phyloP scores from a whole-genome alignment of 495 filamentous ascomycete species.

The Niebla homalea region DNA sequence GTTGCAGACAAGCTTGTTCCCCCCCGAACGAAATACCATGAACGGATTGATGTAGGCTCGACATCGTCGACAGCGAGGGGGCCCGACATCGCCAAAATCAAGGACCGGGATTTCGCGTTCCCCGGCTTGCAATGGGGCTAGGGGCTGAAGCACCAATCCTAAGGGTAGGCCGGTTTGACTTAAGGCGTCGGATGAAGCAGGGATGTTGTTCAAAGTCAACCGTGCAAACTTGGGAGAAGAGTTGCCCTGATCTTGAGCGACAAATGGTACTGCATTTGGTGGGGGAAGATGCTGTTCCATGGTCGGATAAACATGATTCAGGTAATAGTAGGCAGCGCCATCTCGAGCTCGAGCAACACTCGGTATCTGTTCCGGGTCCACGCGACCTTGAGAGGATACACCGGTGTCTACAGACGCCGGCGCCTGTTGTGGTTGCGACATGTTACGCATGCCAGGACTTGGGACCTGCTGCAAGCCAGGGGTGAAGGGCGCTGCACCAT shows the following conservation, averaged over 20 bases:
- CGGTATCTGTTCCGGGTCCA: constrained; percentile 88
- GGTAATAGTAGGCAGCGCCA: constrained; percentile 65
- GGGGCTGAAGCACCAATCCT: constrained; percentile 77
- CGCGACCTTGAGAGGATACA: constrained; percentile 53
- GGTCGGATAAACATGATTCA: constrained; percentile 79
- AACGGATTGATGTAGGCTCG: constrained; percentile 97
- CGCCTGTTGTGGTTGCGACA: constrained; percentile 7
- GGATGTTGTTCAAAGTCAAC: constrained; percentile 84
- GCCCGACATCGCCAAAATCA: constrained; percentile 86
- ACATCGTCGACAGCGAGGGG: constrained; percentile 86
- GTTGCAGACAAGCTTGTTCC: constrained; percentile 95
- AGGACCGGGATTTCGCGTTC: constrained; percentile 83
- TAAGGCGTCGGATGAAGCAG: constrained; percentile 67
- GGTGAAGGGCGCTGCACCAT: constrained; percentile 35
- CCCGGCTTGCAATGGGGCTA: constrained; percentile 71
- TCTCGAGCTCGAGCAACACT: constrained; percentile 83
- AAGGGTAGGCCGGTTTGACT: constrained; percentile 67
- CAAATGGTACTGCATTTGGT: constrained; percentile 78
- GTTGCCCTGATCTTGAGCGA: constrained; percentile 90
- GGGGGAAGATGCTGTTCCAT: constrained; percentile 86
- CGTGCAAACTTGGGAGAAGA: constrained; percentile 90
- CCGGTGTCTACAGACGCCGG: constrained; percentile 22
- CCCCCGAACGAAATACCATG: constrained; percentile 89
- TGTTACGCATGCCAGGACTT: constrained; percentile 5
- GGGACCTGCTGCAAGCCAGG: constrained; percentile 27